Percentiles rank a stretch among this genome's conserved stretches.
phyloP scores from a whole-genome alignment of 2,329 filamentous ascomycete species.

The Xylaria sp. region DNA sequence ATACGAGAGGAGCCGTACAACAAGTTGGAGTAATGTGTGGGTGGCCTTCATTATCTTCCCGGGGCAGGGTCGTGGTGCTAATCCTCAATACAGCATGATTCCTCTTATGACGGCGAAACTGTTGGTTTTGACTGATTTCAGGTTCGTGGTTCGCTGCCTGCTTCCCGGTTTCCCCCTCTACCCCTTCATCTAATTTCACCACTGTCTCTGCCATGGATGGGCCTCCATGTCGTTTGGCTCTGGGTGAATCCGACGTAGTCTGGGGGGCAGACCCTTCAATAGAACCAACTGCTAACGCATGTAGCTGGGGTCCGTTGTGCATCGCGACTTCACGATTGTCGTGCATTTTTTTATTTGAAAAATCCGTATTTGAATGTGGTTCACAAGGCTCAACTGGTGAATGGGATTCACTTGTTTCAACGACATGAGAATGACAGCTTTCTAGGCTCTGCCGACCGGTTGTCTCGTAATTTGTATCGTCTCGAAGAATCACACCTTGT shows the following conservation, averaged over 20 bases:
- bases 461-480: constrained; percentile 41
- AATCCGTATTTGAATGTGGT: neutral
- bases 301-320: neutral
- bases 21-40: constrained; percentile 46
- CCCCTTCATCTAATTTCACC: neutral
- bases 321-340: neutral
- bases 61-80: constrained; percentile 42
- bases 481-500: constrained; percentile 48
- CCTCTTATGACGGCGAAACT: constrained; percentile 44
- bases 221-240: neutral
- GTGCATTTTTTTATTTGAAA: neutral
- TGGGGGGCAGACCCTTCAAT: neutral
- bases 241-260: constrained; percentile 1
- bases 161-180: constrained; percentile 12
- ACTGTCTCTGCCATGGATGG: neutral
- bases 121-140: constrained; percentile 19
- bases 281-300: neutral
- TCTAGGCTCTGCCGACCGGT: constrained; percentile 26
- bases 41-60: constrained; percentile 43
- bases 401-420: constrained; percentile 6
- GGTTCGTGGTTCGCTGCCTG: constrained; percentile 10
- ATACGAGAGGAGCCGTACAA: constrained; percentile 52
- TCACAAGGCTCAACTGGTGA: constrained; percentile 4
- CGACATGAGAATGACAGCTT: constrained; percentile 8
- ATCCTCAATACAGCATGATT: constrained; percentile 45